phyloP scores from a whole-genome alignment of 108 stramenopile genomes.

The Ochromonas danica region DNA sequence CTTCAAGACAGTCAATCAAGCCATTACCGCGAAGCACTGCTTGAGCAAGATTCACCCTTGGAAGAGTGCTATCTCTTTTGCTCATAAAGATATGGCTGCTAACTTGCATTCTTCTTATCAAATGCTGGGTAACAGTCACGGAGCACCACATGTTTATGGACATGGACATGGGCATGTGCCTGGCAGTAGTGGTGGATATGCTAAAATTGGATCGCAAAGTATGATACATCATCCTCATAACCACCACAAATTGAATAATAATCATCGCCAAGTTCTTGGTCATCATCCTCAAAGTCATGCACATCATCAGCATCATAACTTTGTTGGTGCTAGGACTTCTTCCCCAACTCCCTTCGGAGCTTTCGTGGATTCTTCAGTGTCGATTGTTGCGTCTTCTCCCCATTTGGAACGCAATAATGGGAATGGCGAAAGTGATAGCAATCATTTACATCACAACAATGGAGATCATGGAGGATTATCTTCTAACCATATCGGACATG shows the following conservation, averaged over 20 bases:
- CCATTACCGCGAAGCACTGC: background rate
- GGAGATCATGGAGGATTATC: too few relatives aligned
- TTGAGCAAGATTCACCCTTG: slow-evolving; percentile 8
- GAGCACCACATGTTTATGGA: background rate
- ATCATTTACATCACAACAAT: background rate
- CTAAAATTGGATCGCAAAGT: too few relatives aligned
- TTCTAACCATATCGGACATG: too few relatives aligned
- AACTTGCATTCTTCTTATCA: background rate
- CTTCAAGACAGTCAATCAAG: slow-evolving; percentile 4
- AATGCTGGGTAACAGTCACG: background rate
- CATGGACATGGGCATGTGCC: too few relatives aligned
- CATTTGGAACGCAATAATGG: background rate
- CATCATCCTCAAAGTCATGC: background rate
- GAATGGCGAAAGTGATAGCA: background rate
- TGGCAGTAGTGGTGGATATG: too few relatives aligned
- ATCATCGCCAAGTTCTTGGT: background rate
- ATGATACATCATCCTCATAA: background rate
- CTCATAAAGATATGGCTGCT: background rate
- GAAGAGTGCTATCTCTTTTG: slow-evolving; percentile 25
- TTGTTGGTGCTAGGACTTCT: background rate
- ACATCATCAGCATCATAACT: too few relatives aligned
- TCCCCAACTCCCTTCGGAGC: too few relatives aligned
- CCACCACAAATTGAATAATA: background rate
- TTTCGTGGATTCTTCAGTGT: too few relatives aligned
- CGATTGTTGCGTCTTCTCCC: too few relatives aligned